Percentiles rank a stretch among this genome's conserved stretches.
phyloP scores from a whole-genome alignment of 2,329 filamentous ascomycete species.

The Venturia carpophila region DNA sequence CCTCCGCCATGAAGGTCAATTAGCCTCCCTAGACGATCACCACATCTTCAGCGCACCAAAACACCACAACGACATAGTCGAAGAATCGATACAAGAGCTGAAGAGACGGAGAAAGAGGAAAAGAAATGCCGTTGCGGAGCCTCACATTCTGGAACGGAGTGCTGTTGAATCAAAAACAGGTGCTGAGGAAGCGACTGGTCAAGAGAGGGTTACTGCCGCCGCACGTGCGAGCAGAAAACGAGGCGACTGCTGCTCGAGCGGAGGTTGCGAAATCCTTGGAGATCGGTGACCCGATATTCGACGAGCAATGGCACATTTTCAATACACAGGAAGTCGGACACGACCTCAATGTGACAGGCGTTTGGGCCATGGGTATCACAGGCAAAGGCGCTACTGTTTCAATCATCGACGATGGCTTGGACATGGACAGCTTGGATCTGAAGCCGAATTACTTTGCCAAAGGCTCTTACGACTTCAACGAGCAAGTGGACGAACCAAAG shows the following conservation, averaged over 20 bases:
- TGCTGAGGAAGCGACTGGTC: conserved; percentile 51
- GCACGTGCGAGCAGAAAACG: conserved; percentile 24
- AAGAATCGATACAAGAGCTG: conserved; percentile 45
- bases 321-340: conserved; percentile 75
- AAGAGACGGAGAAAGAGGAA: conserved; percentile 52
- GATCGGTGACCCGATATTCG: conserved; percentile 85
- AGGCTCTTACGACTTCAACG: conserved; percentile 96
- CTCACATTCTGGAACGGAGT: conserved; percentile 66
- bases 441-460: conserved; percentile 88
- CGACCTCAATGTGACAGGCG: conserved; percentile 90
- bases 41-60: conserved; percentile 72
- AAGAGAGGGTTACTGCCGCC: conserved; percentile 44
- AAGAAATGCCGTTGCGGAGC: conserved; percentile 29
- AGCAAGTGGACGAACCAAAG: conserved; percentile 66
- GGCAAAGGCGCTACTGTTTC: conserved; percentile 83
- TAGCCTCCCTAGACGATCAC: conserved; percentile 72
- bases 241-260: conserved; percentile 49
- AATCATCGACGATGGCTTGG: conserved; percentile 91
- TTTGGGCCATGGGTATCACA: conserved; percentile 87
- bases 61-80: conserved; percentile 47
- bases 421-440: conserved; percentile 90
- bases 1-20: conserved; percentile 68
- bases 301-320: conserved; percentile 90
- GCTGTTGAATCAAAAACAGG: conserved; percentile 71
- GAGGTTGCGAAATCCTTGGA: conserved; percentile 57